A percentile compares a stretch with the other conserved stretches of the same genome.
Evolutionary conservation across 768 basidiomycete species (phyloP).

Genomic region (Cyclocybe cylindracea): DNA sequence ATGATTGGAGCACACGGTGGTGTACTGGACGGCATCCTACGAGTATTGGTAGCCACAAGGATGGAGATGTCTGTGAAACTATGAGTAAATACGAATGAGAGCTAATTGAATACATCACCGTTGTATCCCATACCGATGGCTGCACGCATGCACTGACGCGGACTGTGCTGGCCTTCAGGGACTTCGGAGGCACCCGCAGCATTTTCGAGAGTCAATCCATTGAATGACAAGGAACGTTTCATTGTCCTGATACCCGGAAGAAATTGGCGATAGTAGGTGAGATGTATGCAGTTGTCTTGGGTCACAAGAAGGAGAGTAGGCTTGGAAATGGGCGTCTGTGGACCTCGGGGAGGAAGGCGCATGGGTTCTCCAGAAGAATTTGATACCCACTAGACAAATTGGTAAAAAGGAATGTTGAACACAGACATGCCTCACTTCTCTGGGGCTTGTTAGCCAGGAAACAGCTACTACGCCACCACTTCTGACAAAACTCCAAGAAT

Average conservation of each 20-base stretch:
- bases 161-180: conserved; percentile 31
- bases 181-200: conserved; percentile 30
- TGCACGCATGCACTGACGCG: conserved; percentile 50
- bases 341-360: conserved; percentile 63
- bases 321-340: conserved; percentile 49
- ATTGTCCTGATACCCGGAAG: conserved; percentile 43
- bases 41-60: conserved; percentile 64
- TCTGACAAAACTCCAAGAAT: conserved; percentile 53
- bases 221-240: conserved; percentile 48
- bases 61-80: conserved; percentile 50
- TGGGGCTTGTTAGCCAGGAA: conserved; percentile 58
- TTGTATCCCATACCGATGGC: conserved; percentile 62
- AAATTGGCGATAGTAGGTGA: conserved; percentile 56
- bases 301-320: conserved; percentile 67
- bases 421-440: conserved; percentile 50
- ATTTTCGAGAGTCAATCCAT: conserved; percentile 35
- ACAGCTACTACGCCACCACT: conserved; percentile 62
- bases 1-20: conserved; percentile 28
- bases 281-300: conserved; percentile 55
- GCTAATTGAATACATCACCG: conserved; percentile 35
- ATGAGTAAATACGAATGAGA: conserved; percentile 1
- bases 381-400: conserved; percentile 50
- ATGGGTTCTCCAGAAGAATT: conserved; percentile 41
- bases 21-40: conserved; percentile 38
- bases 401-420: not conserved